Evolutionary conservation across 140 eudicot species (phyloP).

Genomic region (Bidens hawaiensis): DNA sequence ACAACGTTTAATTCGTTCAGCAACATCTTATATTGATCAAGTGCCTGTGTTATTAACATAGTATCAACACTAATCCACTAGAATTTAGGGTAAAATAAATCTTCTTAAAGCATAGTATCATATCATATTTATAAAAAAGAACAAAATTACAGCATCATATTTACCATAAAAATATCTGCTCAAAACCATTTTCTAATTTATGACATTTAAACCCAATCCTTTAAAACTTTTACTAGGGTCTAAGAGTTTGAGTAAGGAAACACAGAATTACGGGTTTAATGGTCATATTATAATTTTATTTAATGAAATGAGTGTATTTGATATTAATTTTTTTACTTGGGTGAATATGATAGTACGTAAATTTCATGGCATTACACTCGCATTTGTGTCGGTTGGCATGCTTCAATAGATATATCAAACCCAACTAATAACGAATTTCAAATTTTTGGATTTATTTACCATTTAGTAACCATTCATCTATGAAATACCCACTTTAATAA

Average conservation of each 20-base stretch:
- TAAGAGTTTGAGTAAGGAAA: background rate
- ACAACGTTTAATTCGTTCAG: conserved; percentile 60
- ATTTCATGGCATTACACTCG: background rate
- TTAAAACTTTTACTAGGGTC: background rate
- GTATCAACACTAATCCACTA: background rate
- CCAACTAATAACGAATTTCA: background rate
- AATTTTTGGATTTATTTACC: background rate
- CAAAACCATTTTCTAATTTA: background rate
- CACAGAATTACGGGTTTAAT: background rate
- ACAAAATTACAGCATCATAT: background rate
- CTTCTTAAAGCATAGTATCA: background rate
- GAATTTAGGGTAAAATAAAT: background rate
- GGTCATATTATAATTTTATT: background rate
- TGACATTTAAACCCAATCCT: background rate
- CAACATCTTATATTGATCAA: conserved; percentile 64
- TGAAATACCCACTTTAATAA: background rate
- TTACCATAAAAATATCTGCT: background rate
- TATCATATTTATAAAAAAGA: background rate
- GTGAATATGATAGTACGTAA: too few relatives aligned
- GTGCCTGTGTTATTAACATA: conserved; percentile 47
- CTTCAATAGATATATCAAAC: background rate
- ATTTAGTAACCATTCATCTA: background rate
- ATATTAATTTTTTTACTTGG: background rate
- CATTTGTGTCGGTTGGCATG: background rate
- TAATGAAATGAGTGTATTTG: too few relatives aligned